A percentile compares a stretch with the other conserved stretches of the same genome.
Evolutionary conservation across 768 basidiomycete genomes (phyloP).

Genomic region (Hypsizygus marmoreus): DNA sequence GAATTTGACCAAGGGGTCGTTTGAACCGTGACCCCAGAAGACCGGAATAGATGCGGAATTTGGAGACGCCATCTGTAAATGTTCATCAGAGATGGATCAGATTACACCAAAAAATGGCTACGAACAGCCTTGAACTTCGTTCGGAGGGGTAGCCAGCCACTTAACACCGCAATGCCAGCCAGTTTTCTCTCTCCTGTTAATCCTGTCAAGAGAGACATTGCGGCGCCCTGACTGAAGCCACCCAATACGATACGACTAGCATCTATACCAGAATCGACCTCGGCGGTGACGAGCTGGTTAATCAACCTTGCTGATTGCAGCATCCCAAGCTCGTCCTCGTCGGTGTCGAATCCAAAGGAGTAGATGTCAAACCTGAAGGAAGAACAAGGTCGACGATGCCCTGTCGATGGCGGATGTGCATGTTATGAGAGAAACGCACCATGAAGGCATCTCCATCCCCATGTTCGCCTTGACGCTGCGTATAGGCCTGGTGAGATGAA

Average conservation of each 20-base stretch:
- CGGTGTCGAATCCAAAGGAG: conserved; percentile 57
- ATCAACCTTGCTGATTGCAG: conserved; percentile 60
- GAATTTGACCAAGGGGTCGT: conserved; percentile 72
- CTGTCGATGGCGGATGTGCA: background rate
- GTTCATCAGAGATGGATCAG: background rate
- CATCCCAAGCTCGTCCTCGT: conserved; percentile 82
- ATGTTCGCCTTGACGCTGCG: conserved; percentile 75
- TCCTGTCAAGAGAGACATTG: conserved; percentile 76
- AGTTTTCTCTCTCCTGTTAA: conserved; percentile 67
- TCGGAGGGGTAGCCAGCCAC: conserved; percentile 77
- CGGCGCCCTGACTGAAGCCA: conserved; percentile 87
- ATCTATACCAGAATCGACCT: conserved; percentile 71
- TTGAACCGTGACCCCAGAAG: conserved; percentile 85
- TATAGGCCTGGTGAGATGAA: conserved; percentile 38
- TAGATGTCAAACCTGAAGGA: conserved; percentile 75
- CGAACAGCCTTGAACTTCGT: conserved; percentile 66
- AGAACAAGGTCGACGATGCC: conserved; percentile 6
- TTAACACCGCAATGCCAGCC: conserved; percentile 72
- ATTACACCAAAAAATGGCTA: conserved; percentile 5
- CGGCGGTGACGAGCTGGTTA: conserved; percentile 69
- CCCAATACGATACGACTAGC: conserved; percentile 78
- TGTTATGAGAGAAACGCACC: conserved; percentile 41
- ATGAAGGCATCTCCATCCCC: conserved; percentile 75
- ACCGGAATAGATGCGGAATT: conserved; percentile 67
- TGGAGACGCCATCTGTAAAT: conserved; percentile 56